Conservation (phyloP, 495 filamentous ascomycete genomes). For the Rostrohypoxylon terebratum region DNA sequence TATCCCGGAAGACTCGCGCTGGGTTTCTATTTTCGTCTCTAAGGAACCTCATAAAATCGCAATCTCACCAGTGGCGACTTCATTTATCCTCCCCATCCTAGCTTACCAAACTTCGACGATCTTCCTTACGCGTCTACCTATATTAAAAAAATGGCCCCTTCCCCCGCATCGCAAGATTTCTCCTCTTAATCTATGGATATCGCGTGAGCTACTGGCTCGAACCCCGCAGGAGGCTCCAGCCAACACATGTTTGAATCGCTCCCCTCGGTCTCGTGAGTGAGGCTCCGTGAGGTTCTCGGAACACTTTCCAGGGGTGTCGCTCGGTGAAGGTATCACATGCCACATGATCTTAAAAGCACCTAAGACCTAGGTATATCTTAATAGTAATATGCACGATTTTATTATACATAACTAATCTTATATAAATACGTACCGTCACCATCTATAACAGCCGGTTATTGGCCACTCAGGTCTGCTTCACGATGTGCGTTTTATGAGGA, state of each 20-base stretch:
- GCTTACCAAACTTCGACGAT: conserved; percentile 30
- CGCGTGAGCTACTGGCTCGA: conserved; percentile 1
- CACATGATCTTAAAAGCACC: conserved; percentile 25
- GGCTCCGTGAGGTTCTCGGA: conserved; percentile 25
- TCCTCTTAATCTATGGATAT: conserved; percentile 40
- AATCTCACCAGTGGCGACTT: conserved; percentile 38
- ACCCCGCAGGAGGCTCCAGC: conserved; percentile 35
- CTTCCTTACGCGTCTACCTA: conserved; percentile 39
- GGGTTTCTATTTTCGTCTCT: conserved; percentile 38
- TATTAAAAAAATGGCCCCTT: conserved; percentile 29
- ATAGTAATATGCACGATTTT: background rate
- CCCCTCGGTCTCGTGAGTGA: conserved; percentile 24
- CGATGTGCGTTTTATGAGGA: conserved; percentile 3
- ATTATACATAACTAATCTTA: conserved; percentile 10
- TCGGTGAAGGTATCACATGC: conserved; percentile 27
- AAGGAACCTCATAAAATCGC: background rate
- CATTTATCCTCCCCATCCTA: conserved; percentile 34
- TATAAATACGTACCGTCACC: background rate
- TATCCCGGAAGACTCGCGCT: conserved; percentile 22
- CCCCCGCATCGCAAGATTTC: conserved; percentile 26
- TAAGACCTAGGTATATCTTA: background rate
- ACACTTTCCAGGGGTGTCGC: background rate
- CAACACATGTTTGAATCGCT: conserved; percentile 18
- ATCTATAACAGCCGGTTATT: conserved; percentile 4
- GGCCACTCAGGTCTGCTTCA: background rate